Evolutionary conservation across 2,329 filamentous ascomycete species (phyloP), one percentile per base, ranked within the genome.

Genomic region (Didymella pomorum): DNA sequence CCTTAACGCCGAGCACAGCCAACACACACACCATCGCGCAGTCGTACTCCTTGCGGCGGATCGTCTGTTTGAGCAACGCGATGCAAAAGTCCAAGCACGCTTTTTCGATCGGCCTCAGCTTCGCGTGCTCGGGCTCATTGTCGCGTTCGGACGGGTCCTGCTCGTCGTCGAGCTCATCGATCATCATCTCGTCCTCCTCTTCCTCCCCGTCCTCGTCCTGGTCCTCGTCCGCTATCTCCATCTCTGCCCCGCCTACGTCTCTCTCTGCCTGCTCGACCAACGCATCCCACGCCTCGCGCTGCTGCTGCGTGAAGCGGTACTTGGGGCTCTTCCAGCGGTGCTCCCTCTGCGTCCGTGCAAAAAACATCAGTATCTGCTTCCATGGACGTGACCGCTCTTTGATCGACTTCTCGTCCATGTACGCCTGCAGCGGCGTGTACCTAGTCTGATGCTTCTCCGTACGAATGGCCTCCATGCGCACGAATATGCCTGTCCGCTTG

Each of bases 11-110:
- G 10, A 70, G 60, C 31, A 65, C 57, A 14, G 66, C 66, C 29
- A 68, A 61, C 51, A 41, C 50, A 35, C 47, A 68, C 31, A 67
- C 66, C 33, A 68, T 61, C 47, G 58, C 51, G 54, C 53, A 62
- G 35, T 67, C 58, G 39, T 67, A 68, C 54, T 66, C 61, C 46
- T 55, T 60, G 18, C 54, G 41, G 29, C 37, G 35, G 29, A 64
- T 65, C 11, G 14, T 31, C 45, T 67, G 43, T 43, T 67, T 47
- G 21, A 68, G 58, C 51, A 70, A 55, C 52, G 41, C 52, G 33
- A 70, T 67, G 49, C 51, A 69, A 66, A 69, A 68, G 33, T 48
- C 20, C 46, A 69, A 67, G 54, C 50, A 65, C 39, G 58, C 62
- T 37, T 52, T 49, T 14, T 28, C n/a, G 42, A n/a, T n/a, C n/a